These are phyloP conservation scores for Paralagenidium karlingii DNA, from an alignment of 352 stramenopile genomes.

Conservation along the genomic window DNA sequence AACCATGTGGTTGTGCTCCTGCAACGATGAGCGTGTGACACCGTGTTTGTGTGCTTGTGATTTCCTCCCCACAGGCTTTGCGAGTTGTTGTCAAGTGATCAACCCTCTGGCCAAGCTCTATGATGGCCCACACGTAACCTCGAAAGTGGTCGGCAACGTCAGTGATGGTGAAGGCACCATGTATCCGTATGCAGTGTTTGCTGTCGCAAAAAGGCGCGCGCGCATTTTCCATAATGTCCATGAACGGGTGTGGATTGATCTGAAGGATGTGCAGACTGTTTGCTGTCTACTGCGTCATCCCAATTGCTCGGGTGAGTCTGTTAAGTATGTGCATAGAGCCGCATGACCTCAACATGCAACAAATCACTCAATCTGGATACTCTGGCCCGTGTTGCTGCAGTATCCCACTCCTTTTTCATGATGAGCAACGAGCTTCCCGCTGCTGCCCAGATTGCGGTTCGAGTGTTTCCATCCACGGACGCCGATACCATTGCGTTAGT, in stretches of 20 bases:
- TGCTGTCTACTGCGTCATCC: conserved; percentile 26
- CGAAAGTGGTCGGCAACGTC: conserved; percentile 16
- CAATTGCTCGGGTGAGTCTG: conserved; percentile 14
- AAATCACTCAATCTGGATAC: too few species aligned
- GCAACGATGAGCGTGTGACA: too few species aligned
- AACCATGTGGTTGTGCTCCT: too few species aligned
- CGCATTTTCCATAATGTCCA: conserved; percentile 32
- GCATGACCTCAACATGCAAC: too few species aligned
- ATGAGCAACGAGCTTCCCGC: conserved; percentile 34
- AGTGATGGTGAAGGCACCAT: conserved; percentile 14
- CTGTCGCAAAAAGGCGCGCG: conserved; percentile 11
- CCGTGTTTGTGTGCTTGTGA: neutral
- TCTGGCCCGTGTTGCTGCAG: too few species aligned
- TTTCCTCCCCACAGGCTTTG: conserved; percentile 20
- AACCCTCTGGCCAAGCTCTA: conserved; percentile 21
- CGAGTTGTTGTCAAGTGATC: conserved; percentile 24
- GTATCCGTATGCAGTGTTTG: conserved; percentile 27
- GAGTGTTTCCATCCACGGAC: conserved; percentile 40
- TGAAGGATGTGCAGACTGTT: conserved; percentile 18
- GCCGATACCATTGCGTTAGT: conserved; percentile 38
- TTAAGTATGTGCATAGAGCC: too few species aligned
- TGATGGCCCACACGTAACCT: conserved; percentile 12
- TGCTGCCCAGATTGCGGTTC: conserved; percentile 53
- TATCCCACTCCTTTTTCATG: conserved; percentile 34
- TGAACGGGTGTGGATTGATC: conserved; percentile 41